These are phyloP conservation scores for Rhinocladiella similis DNA, from an alignment of 2,329 filamentous ascomycete species.

Conservation along the genomic window DNA sequence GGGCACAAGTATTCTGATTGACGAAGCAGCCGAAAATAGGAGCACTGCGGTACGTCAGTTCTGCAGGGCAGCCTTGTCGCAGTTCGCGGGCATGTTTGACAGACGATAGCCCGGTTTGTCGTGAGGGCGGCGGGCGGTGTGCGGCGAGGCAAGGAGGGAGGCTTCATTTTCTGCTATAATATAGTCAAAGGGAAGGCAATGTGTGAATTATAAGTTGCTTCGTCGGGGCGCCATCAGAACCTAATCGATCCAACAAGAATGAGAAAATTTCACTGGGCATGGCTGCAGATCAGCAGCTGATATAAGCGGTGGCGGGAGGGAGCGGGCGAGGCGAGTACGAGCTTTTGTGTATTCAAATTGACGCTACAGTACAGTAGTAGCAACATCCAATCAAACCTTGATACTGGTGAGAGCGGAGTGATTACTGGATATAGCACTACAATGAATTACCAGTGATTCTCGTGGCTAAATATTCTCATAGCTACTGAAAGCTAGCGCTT, in stretches of 20 bases:
- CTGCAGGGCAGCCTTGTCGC: no score
- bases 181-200: background rate
- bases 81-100: no score
- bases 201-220: background rate
- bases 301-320: background rate
- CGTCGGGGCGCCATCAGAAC: slow-evolving; percentile 2
- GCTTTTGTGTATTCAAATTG: background rate
- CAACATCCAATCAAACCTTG: no score
- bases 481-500: no score
- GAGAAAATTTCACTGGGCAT: background rate
- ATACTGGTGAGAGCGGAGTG: no score
- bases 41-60: no score
- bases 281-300: background rate
- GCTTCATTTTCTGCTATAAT: background rate
- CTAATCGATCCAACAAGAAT: background rate
- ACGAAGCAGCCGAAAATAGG: no score
- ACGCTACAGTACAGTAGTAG: background rate
- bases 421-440: background rate
- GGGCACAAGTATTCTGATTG: no score
- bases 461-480: background rate
- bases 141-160: slow-evolving; percentile 1
- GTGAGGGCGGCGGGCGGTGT: background rate
- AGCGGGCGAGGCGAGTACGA: background rate
- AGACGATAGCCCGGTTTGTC: background rate
- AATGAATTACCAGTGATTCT: background rate